Conservation (phyloP, 495 filamentous ascomycete species). For the Aspergillus heteromorphus region DNA sequence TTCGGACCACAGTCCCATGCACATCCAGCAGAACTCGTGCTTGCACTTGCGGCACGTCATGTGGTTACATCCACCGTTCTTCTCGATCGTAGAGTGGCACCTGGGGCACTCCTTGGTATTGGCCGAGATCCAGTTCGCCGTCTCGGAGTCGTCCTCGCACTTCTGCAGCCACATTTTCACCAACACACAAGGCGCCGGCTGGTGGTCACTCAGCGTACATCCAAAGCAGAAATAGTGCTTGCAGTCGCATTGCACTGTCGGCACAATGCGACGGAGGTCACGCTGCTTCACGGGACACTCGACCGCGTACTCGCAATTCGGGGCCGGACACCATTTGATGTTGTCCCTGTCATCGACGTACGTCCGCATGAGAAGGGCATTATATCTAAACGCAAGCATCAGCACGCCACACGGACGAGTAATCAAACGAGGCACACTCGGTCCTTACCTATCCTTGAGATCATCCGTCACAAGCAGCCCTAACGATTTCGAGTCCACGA, state of each 20-base stretch:
- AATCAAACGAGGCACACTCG: not conserved
- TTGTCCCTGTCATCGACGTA: slow-evolving; percentile 96
- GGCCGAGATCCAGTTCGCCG: slow-evolving; percentile 98
- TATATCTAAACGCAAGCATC: slow-evolving; percentile 53
- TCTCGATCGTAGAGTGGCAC: slow-evolving; percentile 95
- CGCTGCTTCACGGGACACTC: slow-evolving; percentile 83
- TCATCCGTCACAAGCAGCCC: slow-evolving; percentile 74
- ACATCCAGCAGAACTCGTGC: slow-evolving; percentile 99
- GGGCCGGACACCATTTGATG: slow-evolving; percentile 95
- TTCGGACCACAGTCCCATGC: slow-evolving; percentile 97
- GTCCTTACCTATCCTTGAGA: slow-evolving; percentile 57
- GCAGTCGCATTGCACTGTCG: slow-evolving; percentile 81
- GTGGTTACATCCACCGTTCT: slow-evolving; percentile 98
- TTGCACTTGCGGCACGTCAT: slow-evolving; percentile 99
- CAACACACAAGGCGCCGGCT: slow-evolving; percentile 83
- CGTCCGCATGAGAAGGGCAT: slow-evolving; percentile 80
- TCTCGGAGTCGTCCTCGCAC: slow-evolving; percentile 97
- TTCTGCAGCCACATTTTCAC: slow-evolving; percentile 98
- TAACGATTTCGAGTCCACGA: slow-evolving; percentile 85
- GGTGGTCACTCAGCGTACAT: slow-evolving; percentile 88
- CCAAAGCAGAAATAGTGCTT: slow-evolving; percentile 90
- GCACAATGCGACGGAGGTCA: slow-evolving; percentile 77
- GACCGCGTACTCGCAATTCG: slow-evolving; percentile 87
- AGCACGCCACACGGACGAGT: slow-evolving; percentile 8
- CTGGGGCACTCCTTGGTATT: slow-evolving; percentile 98